These are phyloP conservation scores for Lachancea mirantina DNA, from an alignment of 805 yeast species.

Conservation along the genomic window DNA sequence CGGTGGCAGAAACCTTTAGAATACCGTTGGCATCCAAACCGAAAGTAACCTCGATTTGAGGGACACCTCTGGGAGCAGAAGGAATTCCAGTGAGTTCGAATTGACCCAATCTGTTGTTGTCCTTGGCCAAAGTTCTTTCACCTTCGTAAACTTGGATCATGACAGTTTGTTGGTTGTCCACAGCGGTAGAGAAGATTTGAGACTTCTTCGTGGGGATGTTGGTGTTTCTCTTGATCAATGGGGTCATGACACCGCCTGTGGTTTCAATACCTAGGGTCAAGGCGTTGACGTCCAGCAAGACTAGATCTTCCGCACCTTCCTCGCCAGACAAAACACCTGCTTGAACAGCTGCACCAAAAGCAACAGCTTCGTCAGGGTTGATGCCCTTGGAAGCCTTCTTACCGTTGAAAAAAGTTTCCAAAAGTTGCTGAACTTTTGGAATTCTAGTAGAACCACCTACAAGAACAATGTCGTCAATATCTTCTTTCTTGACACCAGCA, in stretches of 20 bases:
- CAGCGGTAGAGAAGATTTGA: constrained; percentile 92
- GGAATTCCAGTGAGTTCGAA: constrained; percentile 92
- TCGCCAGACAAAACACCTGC: constrained; percentile 97
- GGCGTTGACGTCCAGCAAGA: constrained; percentile 88
- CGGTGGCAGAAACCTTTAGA: constrained; percentile 90
- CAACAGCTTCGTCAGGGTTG: constrained; percentile 99
- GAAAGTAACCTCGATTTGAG: constrained; percentile 81
- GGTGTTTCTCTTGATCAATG: constrained; percentile 88
- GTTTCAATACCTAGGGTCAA: constrained; percentile 94
- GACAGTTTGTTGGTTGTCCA: constrained; percentile 93
- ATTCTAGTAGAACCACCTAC: constrained; percentile 99
- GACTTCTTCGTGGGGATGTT: constrained; percentile 94
- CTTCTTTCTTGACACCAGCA: constrained; percentile 79
- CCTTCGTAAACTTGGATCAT: constrained; percentile 92
- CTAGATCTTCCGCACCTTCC: constrained; percentile 84
- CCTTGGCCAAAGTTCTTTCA: constrained; percentile 92
- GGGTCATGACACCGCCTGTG: constrained; percentile 96
- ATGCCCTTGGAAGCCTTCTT: constrained; percentile 96
- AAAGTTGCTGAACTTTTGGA: constrained; percentile 93
- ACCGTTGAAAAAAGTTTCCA: constrained; percentile 85
- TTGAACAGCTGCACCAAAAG: constrained; percentile 98
- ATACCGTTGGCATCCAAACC: constrained; percentile 97
- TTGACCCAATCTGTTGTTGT: constrained; percentile 94
- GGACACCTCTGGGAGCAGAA: constrained; percentile 73
- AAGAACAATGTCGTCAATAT: constrained; percentile 87